Evolutionary conservation across 139 green algal genomes (phyloP), one percentile per base, ranked within the genome.

Genomic region (Eudorina sp.): DNA sequence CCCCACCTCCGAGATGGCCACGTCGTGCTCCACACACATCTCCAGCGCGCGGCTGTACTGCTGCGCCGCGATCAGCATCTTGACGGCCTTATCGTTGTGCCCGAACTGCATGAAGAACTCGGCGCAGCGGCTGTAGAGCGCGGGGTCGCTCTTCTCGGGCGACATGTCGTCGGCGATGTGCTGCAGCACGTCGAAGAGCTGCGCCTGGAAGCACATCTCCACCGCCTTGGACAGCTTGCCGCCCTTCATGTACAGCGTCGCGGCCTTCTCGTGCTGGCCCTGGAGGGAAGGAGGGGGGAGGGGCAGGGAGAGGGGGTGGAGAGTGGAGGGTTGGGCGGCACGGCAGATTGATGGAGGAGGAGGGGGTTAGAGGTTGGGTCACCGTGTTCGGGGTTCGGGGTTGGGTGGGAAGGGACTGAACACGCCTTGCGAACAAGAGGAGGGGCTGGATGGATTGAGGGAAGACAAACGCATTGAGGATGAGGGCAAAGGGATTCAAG

Each of bases 141-240:
- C 31, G 1, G 68, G 88, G 40, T 91, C 81, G 19, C 45, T 69
- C 66, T 88, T 79, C 46, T 69, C 82, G 19, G 64, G 69, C 53
- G 34, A 41, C 73, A 96, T 78, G 55, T 95, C 89, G 70, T 94
- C 93, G 31, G 94, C 86, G 53, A 98, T 96, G 81, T 88, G 78
- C 51, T 93, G 79, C 81, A 98, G 89, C 64, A 91, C 90, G n/a
- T 96, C 94, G 86, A 94, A 95, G 62, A 97, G 89, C 78, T 93
- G 84, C 16, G 86, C 84, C n/a, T 75, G 69, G 91, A 97, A 96
- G 93, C 95, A 97, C 86, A 98, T 92, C 46, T 98, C 94, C 83
- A 97, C 90, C 25, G 95, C 95, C 88, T 94, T 95, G 53, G 85
- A 89, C 43, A 94, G 88, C 89, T 94, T 84, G 48, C 92, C 93